Evolutionary conservation across 2,329 filamentous ascomycete species (phyloP), one percentile per base, ranked within the genome.

Genomic region (Penicillium hordei): DNA sequence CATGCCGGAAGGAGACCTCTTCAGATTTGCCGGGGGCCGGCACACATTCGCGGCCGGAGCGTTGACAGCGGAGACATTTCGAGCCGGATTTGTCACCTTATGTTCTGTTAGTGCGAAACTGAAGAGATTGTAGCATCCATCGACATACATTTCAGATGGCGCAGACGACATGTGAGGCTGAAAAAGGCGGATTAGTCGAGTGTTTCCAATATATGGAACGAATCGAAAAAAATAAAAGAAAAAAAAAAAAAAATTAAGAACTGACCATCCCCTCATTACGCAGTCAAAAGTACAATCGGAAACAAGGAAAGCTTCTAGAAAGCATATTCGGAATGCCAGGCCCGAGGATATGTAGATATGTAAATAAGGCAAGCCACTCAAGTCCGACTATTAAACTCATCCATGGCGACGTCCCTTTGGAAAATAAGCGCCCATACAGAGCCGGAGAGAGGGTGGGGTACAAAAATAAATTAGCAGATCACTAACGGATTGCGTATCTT

Each of bases 241-340:
- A n/a, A n/a, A 42, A 9, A 36, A 43, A 19, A 49, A 10, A 33
- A 36, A 19, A 48, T 52, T 36, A n/a, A 23, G 21, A 4, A 72
- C 71, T 71, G 36, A 74, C 71, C 71, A 74, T 70, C 71, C 71
- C 70, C 71, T 74, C 71, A 73, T 74, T 62, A 74, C 71, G 71
- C 61, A 67, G 60, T 68, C 55, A 55, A 63, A 62, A 63, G 43
- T 57, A 55, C 54, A 60, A 27, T 57, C 34, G 54, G 61, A 48
- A 60, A 63, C 55, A 60, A 59, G 59, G 64, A 65, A 66, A 58
- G 56, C 61, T 67, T 60, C 63, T 58, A 65, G 67, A 65, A 61
- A 65, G 45, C 52, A 57, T 53, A 55, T 31, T 52, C 49, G 45
- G 55, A 55, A 58, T 58, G 33, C 52, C 55, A 54, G 55, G 59